Percentiles rank a stretch among this genome's conserved stretches.
Evolutionary conservation across 352 stramenopile species (phyloP).

Genomic region (Phytopythium delawarense): DNA sequence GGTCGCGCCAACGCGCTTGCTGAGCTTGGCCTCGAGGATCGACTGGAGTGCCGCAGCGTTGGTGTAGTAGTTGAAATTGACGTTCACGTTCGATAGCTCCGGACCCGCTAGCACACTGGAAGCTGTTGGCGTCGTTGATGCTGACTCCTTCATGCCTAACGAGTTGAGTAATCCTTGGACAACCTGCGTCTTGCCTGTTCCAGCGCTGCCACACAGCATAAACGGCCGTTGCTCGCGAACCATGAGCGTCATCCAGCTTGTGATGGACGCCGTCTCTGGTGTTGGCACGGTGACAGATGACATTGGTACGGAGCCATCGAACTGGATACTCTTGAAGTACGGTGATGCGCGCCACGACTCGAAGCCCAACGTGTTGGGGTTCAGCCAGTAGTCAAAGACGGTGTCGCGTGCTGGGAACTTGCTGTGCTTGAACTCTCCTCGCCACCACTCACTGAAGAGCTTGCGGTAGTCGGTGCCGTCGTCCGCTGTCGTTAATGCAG

Average conservation of each 20-base stretch:
- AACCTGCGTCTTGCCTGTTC: conserved; percentile 94
- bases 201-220: conserved; percentile 91
- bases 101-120: conserved; percentile 16
- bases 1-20: conserved; percentile 85
- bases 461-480: conserved; percentile 93
- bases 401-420: conserved; percentile 93
- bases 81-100: conserved; percentile 46
- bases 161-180: conserved; percentile 80
- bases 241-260: conserved; percentile 93
- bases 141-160: conserved; percentile 12
- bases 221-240: conserved; percentile 89
- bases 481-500: conserved; percentile 83
- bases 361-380: conserved; percentile 85
- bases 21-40: conserved; percentile 85
- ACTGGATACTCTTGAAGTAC: conserved; percentile 84
- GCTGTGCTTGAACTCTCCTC: conserved; percentile 90
- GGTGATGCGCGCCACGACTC: conserved; percentile 93
- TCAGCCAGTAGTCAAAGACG: conserved; percentile 97
- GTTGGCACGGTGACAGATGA: conserved; percentile 90
- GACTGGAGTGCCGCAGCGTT: conserved; percentile 61
- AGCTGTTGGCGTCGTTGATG: conserved; percentile 16
- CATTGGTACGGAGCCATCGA: conserved; percentile 72
- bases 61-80: conserved; percentile 88
- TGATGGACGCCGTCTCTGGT: conserved; percentile 90
- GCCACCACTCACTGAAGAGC: conserved; percentile 94